Evolutionary conservation across 1,284 basidiomycete genomes (phyloP).

Genomic region (Ustilago cynodontis): DNA sequence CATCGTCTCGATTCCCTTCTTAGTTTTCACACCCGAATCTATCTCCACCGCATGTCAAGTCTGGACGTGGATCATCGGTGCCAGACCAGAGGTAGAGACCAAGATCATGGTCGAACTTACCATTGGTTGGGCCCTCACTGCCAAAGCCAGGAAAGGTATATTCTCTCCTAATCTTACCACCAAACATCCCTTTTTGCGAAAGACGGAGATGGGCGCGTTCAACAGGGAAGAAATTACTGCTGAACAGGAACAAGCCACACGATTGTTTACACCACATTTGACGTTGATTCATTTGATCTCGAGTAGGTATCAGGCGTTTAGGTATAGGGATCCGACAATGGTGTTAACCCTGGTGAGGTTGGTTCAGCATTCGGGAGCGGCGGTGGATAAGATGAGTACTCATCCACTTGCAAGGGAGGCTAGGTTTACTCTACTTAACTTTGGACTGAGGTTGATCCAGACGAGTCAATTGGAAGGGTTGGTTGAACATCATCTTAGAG

Average conservation of each 20-base stretch:
- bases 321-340: slow-evolving; percentile 85
- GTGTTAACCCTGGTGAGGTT: slow-evolving; percentile 87
- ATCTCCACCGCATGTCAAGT: slow-evolving; percentile 89
- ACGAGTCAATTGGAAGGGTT: slow-evolving; percentile 87
- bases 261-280: slow-evolving; percentile 80
- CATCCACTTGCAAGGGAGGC: slow-evolving; percentile 91
- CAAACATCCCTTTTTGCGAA: slow-evolving; percentile 85
- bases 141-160: slow-evolving; percentile 77
- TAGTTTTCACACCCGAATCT: slow-evolving; percentile 86
- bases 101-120: slow-evolving; percentile 86
- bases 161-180: slow-evolving; percentile 73
- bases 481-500: slow-evolving; percentile 83
- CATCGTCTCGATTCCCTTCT: slow-evolving; percentile 88
- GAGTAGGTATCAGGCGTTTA: slow-evolving; percentile 91
- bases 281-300: slow-evolving; percentile 89
- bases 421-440: slow-evolving; percentile 87
- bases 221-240: slow-evolving; percentile 86
- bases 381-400: slow-evolving; percentile 75
- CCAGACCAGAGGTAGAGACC: slow-evolving; percentile 81
- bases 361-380: slow-evolving; percentile 75
- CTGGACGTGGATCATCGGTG: slow-evolving; percentile 96
- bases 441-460: slow-evolving; percentile 91
- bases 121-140: slow-evolving; percentile 85
- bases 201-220: slow-evolving; percentile 90
- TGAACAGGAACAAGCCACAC: slow-evolving; percentile 78